A percentile compares a stretch with the other conserved stretches of the same genome.
Evolutionary conservation across 345 rosid species (phyloP).

Genomic region (Arabis hirsuta): DNA sequence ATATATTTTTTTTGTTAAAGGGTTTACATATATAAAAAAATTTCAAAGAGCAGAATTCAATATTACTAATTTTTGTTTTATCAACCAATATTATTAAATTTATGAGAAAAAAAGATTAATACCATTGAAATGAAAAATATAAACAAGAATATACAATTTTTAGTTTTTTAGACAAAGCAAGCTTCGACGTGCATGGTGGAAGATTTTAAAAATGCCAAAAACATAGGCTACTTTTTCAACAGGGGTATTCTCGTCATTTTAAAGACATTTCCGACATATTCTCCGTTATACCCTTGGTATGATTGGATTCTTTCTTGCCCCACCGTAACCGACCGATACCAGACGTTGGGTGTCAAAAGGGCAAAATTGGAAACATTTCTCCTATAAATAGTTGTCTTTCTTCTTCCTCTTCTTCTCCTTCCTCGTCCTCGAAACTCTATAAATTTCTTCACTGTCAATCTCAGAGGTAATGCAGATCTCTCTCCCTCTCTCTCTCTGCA

Average conservation of each 20-base stretch:
- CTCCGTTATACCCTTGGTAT: slow-evolving; percentile 11
- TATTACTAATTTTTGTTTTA: too few species aligned
- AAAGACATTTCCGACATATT: not conserved
- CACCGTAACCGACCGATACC: not conserved
- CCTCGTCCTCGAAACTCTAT: slow-evolving; percentile 24
- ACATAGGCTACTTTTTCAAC: too few species aligned
- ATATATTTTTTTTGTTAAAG: too few species aligned
- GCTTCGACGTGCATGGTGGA: too few species aligned
- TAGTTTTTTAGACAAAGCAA: too few species aligned
- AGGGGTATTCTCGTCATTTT: not conserved
- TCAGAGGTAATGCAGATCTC: slow-evolving; percentile 33
- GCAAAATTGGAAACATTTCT: slow-evolving; percentile 16
- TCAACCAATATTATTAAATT: too few species aligned
- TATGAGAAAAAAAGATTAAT: too few species aligned
- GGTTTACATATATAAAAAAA: too few species aligned
- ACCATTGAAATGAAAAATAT: too few species aligned
- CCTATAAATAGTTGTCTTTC: slow-evolving; percentile 26
- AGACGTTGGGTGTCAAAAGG: slow-evolving; percentile 11
- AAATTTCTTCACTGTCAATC: slow-evolving; percentile 24
- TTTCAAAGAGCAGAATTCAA: too few species aligned
- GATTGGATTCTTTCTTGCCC: slow-evolving; percentile 8
- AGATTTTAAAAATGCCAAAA: too few species aligned
- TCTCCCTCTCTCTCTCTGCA: not conserved
- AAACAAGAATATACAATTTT: too few species aligned
- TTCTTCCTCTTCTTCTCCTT: not conserved